phyloP scores from a whole-genome alignment of 1,284 basidiomycete species.

The Boletus chippewaensis region DNA sequence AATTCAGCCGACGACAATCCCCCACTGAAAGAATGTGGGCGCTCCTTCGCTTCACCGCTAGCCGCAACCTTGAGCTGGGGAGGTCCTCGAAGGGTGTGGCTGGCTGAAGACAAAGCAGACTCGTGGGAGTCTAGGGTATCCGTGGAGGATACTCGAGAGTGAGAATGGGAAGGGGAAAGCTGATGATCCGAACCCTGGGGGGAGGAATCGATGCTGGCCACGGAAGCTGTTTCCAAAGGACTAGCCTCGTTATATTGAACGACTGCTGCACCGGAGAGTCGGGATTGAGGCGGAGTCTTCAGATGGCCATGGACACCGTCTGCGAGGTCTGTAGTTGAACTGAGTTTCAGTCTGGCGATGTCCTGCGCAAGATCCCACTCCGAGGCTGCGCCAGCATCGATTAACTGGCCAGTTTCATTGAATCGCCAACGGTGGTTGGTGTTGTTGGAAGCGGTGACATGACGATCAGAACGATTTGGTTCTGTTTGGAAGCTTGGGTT shows the following conservation, averaged over 20 bases:
- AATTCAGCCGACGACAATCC: constrained; percentile 65
- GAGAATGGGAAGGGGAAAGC: constrained; percentile 59
- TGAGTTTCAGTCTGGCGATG: constrained; percentile 63
- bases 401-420: constrained; percentile 54
- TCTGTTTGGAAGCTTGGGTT: constrained; percentile 17
- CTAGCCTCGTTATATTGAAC: constrained; percentile 58
- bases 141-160: constrained; percentile 71
- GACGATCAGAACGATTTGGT: constrained; percentile 27
- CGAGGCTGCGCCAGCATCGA: constrained; percentile 48
- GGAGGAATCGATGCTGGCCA: constrained; percentile 63
- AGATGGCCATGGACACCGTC: constrained; percentile 48
- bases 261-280: constrained; percentile 43
- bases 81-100: constrained; percentile 49
- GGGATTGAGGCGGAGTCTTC: constrained; percentile 59
- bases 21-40: constrained; percentile 74
- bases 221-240: constrained; percentile 64
- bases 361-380: constrained; percentile 69
- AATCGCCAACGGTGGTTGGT: constrained; percentile 53
- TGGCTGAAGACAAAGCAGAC: constrained; percentile 44
- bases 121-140: constrained; percentile 60
- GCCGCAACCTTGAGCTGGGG: constrained; percentile 48
- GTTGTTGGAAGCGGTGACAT: constrained; percentile 28
- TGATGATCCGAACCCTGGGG: constrained; percentile 60
- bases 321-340: constrained; percentile 43
- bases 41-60: constrained; percentile 56